phyloP scores from a whole-genome alignment of 495 filamentous ascomycete species.

The Amphirosellinia nigrospora region DNA sequence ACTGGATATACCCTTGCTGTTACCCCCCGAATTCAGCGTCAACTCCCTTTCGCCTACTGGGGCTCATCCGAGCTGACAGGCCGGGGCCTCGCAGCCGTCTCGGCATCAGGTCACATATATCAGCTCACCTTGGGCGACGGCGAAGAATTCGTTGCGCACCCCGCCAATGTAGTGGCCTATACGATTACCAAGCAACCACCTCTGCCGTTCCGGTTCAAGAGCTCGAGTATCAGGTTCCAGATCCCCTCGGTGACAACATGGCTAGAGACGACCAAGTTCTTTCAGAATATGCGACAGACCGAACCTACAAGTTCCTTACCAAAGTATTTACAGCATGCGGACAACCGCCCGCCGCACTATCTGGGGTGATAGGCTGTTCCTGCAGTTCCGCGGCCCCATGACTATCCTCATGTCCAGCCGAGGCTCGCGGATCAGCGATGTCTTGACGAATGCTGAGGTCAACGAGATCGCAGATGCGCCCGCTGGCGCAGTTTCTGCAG shows the following conservation, averaged over 20 bases:
- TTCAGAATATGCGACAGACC: conserved; percentile 70
- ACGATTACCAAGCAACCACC: conserved; percentile 75
- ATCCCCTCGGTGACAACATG: conserved; percentile 68
- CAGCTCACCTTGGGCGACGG: conserved; percentile 75
- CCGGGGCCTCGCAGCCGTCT: conserved; percentile 82
- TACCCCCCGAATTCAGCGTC: conserved; percentile 73
- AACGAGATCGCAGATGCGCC: conserved; percentile 84
- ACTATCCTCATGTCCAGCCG: conserved; percentile 87
- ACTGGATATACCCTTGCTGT: conserved; percentile 86
- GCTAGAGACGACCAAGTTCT: conserved; percentile 66
- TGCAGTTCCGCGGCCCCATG: conserved; percentile 84
- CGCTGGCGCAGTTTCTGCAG: conserved; percentile 59
- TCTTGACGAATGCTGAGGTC: conserved; percentile 74
- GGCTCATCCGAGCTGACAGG: conserved; percentile 87
- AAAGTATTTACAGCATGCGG: conserved; percentile 64
- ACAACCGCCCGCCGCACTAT: conserved; percentile 79
- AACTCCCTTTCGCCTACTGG: conserved; percentile 85
- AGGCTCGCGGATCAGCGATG: conserved; percentile 74
- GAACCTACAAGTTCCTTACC: conserved; percentile 71
- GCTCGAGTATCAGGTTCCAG: conserved; percentile 76
- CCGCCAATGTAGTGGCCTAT: conserved; percentile 88
- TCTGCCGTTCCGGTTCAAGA: conserved; percentile 82
- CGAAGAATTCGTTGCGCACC: conserved; percentile 89
- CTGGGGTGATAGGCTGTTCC: conserved; percentile 93
- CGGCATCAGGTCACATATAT: conserved; percentile 85